A percentile compares a stretch with the other conserved stretches of the same genome.
phyloP scores from a whole-genome alignment of 1,284 basidiomycete species.

The Chalciporus sp. region DNA sequence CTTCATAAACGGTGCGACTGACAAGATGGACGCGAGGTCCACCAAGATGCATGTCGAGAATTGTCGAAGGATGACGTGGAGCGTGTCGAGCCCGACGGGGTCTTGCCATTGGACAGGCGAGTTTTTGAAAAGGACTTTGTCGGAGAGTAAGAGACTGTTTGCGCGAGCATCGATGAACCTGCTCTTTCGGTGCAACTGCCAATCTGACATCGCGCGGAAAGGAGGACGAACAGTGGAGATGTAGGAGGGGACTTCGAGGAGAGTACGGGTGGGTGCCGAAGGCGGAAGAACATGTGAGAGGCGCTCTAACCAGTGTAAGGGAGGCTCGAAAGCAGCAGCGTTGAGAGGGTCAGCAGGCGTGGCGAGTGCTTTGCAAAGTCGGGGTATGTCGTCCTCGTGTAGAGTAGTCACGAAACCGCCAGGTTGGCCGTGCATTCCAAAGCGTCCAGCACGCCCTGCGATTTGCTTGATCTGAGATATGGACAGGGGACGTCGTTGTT shows the following conservation, averaged over 20 bases:
- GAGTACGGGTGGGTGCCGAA: constrained; percentile 36
- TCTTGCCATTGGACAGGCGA: constrained; percentile 53
- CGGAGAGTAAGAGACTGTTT: constrained; percentile 46
- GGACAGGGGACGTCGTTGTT: constrained; percentile 55
- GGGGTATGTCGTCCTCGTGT: constrained; percentile 62
- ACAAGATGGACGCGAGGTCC: constrained; percentile 36
- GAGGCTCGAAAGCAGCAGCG: constrained; percentile 38
- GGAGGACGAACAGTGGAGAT: constrained; percentile 50
- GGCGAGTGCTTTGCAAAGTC: constrained; percentile 51
- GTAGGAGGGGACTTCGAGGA: constrained; percentile 50
- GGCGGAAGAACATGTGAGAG: constrained; percentile 44
- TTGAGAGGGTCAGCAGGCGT: constrained; percentile 40
- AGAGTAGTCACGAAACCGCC: constrained; percentile 80
- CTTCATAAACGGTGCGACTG: constrained; percentile 43
- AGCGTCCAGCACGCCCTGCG: constrained; percentile 93
- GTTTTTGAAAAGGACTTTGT: constrained; percentile 50
- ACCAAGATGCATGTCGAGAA: constrained; percentile 42
- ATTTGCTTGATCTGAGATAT: constrained; percentile 94
- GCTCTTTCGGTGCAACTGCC: constrained; percentile 36
- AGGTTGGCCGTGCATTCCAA: constrained; percentile 64
- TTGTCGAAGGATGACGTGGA: constrained; percentile 39
- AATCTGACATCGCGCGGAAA: constrained; percentile 43
- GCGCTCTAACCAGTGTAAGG: constrained; percentile 23
- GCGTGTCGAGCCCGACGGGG: constrained; percentile 30
- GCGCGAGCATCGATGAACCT: constrained; percentile 49